Evolutionary conservation across 345 rosid genomes (phyloP).

Genomic region (Salix caprea): DNA sequence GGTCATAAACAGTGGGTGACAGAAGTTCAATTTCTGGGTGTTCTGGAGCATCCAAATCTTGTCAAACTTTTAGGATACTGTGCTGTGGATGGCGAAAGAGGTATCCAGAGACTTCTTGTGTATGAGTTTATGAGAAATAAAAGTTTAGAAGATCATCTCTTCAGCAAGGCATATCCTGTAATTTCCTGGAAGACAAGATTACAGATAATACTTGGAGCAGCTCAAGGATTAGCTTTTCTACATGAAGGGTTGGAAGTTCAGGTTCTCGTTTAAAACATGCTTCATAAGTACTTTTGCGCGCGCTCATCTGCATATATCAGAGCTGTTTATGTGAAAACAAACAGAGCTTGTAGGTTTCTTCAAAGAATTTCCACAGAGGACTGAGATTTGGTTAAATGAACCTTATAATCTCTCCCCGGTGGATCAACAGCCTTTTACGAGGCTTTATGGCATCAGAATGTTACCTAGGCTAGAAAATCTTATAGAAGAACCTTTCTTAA

Average conservation of each 20-base stretch:
- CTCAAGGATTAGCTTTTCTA: constrained; percentile 75
- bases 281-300: background rate
- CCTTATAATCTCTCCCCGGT: no score
- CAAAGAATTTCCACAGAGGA: no score
- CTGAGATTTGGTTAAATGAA: no score
- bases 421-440: no score
- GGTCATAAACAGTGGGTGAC: constrained; percentile 96
- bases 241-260: constrained; percentile 74
- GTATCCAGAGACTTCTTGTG: constrained; percentile 71
- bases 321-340: background rate
- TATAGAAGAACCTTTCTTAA: no score
- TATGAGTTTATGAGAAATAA: constrained; percentile 75
- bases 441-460: no score
- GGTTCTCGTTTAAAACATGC: constrained; percentile 34
- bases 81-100: constrained; percentile 61
- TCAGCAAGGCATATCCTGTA: constrained; percentile 40
- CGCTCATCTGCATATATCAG: background rate
- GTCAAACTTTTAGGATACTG: constrained; percentile 89
- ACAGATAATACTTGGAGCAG: constrained; percentile 68
- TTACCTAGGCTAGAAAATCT: no score
- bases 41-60: constrained; percentile 72
- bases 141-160: constrained; percentile 92
- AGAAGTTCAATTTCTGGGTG: constrained; percentile 81
- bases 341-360: background rate
- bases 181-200: constrained; percentile 72